Evolutionary conservation across 495 filamentous ascomycete species (phyloP).

Genomic region (Penicillium ochrochloron): DNA sequence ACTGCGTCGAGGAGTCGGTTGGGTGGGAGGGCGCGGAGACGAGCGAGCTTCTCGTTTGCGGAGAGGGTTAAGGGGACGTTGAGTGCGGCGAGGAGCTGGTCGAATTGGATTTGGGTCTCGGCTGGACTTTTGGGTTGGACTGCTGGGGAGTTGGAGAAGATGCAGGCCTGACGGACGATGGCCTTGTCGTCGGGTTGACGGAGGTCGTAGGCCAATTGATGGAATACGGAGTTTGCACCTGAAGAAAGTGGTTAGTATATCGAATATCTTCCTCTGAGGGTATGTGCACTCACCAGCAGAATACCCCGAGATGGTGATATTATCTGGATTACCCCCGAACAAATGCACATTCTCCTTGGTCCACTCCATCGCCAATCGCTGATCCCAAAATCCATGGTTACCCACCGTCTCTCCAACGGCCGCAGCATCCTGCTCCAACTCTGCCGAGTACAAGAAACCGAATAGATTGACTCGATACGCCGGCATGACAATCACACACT

Average conservation of each 20-base stretch:
- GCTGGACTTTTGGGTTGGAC: slow-evolving; percentile 54
- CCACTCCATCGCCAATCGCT: slow-evolving; percentile 68
- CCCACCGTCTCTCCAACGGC: slow-evolving; percentile 45
- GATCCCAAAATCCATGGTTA: slow-evolving; percentile 74
- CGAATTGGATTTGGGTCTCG: slow-evolving; percentile 58
- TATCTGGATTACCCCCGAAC: slow-evolving; percentile 65
- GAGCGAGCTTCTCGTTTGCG: slow-evolving; percentile 46
- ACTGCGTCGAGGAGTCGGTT: slow-evolving; percentile 46
- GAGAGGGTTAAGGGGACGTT: slow-evolving; percentile 49
- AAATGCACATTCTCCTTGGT: slow-evolving; percentile 60
- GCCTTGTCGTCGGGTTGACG: slow-evolving; percentile 42
- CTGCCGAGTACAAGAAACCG: slow-evolving; percentile 64
- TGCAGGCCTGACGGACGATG: slow-evolving; percentile 54
- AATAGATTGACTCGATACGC: slow-evolving; percentile 72
- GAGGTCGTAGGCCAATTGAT: slow-evolving; percentile 62
- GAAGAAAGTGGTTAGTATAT: background rate
- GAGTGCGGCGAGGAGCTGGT: slow-evolving; percentile 54
- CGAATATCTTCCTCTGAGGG: background rate
- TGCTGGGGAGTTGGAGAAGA: slow-evolving; percentile 61
- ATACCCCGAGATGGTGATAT: slow-evolving; percentile 68
- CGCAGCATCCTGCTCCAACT: slow-evolving; percentile 58
- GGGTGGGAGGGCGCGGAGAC: slow-evolving; percentile 46
- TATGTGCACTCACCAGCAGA: slow-evolving; percentile 52
- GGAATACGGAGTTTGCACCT: slow-evolving; percentile 68
- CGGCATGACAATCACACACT: slow-evolving; percentile 65